Base-by-base conservation (phyloP, 495 filamentous ascomycete genomes). In the Penicillium cataractarum region DNA sequence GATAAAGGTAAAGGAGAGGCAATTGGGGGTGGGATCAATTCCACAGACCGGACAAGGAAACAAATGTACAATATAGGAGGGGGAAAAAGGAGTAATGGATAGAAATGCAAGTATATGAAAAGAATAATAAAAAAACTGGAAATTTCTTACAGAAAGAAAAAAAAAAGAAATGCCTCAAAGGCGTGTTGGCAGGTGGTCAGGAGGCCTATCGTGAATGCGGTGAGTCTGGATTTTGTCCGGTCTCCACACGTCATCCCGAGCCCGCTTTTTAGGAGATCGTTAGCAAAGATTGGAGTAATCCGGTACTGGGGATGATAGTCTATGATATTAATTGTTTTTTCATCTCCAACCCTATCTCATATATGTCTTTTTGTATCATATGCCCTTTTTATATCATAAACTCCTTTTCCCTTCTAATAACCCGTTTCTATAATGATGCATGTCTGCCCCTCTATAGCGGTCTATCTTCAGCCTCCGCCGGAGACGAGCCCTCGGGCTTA, bases 241-340 rank as follows among this genome's bases (percentile, higher is more conserved):
- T 50, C 51, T 64, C 66, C 66, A 69, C 66, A 68, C 66, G 66
- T 69, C 66, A 69, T 69, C 53, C 55, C 52, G 46, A 37, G 60
- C 44, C 51, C 56, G 56, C 31, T 13, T 55, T 48, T 55, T 31
- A 19, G 39, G 39, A 19, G 17, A 5, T n/a, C n/a, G n/a, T n/a
- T n/a, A 31, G 29, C 3, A 31, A 31, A 31, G 29, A 31, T n/a
- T n/a, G n/a, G n/a, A n/a, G n/a, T n/a, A n/a, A n/a, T n/a, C n/a
- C n/a, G n/a, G n/a, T n/a, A n/a, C n/a, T n/a, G 29, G 29, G 29
- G 21, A 46, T 46, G 12, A 12, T 46, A 24, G 42, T 46, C 42
- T 46, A 46, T 46, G 42, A 46, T 46, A 22, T 22, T 12, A 46
- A 24, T 4, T n/a, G n/a, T n/a, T 39, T 24, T 46, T 44, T 13